Conservation (phyloP, 2,329 filamentous ascomycete genomes). For the Cadophora gregata region DNA sequence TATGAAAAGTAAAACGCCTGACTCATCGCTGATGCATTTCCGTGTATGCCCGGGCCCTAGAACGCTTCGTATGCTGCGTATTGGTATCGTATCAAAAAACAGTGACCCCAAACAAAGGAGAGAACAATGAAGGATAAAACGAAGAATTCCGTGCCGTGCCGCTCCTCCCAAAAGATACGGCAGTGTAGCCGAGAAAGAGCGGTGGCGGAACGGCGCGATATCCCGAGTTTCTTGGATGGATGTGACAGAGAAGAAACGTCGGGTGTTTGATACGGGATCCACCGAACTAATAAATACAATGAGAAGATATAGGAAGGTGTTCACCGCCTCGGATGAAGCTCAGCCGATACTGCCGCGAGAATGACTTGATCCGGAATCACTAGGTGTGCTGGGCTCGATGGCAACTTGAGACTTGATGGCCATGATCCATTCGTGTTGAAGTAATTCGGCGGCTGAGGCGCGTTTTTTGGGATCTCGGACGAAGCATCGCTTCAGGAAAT, state of each 20-base stretch:
- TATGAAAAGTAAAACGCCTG: constrained; percentile 27
- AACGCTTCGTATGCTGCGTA: constrained; percentile 32
- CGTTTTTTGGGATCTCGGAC: constrained; percentile 80
- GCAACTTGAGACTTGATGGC: constrained; percentile 65
- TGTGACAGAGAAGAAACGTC: constrained; percentile 17
- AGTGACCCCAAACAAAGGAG: not conserved
- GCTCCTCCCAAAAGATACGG: not conserved
- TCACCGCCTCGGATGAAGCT: not conserved
- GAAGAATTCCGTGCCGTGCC: not conserved
- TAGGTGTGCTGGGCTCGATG: constrained; percentile 68
- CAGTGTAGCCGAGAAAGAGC: not conserved
- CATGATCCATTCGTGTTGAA: constrained; percentile 93
- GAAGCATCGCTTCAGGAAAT: constrained; percentile 89
- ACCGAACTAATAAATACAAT: constrained; percentile 9
- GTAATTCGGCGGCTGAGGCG: constrained; percentile 82
- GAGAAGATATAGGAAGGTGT: constrained; percentile 8
- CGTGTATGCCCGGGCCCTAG: constrained; percentile 27
- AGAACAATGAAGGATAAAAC: constrained; percentile 13
- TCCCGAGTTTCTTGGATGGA: constrained; percentile 2
- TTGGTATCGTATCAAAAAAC: constrained; percentile 19
- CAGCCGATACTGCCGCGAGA: constrained; percentile 38
- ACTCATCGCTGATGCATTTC: constrained; percentile 35
- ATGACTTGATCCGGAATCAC: constrained; percentile 50
- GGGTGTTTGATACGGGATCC: constrained; percentile 5
- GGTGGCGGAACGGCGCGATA: constrained; percentile 2